Percentiles rank a stretch among this genome's conserved stretches.
Evolutionary conservation across 768 basidiomycete genomes (phyloP).

Genomic region (Kondoa malvinella): DNA sequence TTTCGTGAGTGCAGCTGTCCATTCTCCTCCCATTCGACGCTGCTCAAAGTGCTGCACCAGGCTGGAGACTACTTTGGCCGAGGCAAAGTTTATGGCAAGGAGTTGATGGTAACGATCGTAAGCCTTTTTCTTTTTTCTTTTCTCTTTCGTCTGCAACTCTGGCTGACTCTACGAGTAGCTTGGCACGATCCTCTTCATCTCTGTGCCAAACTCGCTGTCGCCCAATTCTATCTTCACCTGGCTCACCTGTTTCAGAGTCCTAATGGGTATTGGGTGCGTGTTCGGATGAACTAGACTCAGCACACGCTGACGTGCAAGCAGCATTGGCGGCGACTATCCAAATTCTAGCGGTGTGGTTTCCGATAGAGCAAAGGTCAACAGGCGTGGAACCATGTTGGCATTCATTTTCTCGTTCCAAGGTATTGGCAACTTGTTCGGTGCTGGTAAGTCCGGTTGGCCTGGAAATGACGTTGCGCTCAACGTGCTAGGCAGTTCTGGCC

Average conservation of each 20-base stretch:
- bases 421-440: conserved; percentile 50
- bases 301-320: too few relatives aligned
- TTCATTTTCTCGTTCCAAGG: conserved; percentile 38
- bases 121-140: too few relatives aligned
- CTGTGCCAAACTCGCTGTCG: conserved; percentile 44
- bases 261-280: conserved; percentile 64
- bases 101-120: conserved; percentile 65
- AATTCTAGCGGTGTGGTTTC: conserved; percentile 35
- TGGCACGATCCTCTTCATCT: conserved; percentile 53
- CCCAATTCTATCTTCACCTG: conserved; percentile 45
- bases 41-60: conserved; percentile 22
- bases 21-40: conserved; percentile 37
- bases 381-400: conserved; percentile 53
- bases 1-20: conserved; percentile 19
- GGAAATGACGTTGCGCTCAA: not conserved
- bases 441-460: not conserved
- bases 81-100: conserved; percentile 35
- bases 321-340: conserved; percentile 59
- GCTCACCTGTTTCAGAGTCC: conserved; percentile 47
- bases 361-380: conserved; percentile 48
- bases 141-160: too few relatives aligned
- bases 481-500: conserved; percentile 39
- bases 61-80: not conserved
- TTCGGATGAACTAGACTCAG: too few relatives aligned
- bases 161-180: too few relatives aligned